Evolutionary conservation across 768 basidiomycete species (phyloP).

Genomic region (Tylopilus sp.): DNA sequence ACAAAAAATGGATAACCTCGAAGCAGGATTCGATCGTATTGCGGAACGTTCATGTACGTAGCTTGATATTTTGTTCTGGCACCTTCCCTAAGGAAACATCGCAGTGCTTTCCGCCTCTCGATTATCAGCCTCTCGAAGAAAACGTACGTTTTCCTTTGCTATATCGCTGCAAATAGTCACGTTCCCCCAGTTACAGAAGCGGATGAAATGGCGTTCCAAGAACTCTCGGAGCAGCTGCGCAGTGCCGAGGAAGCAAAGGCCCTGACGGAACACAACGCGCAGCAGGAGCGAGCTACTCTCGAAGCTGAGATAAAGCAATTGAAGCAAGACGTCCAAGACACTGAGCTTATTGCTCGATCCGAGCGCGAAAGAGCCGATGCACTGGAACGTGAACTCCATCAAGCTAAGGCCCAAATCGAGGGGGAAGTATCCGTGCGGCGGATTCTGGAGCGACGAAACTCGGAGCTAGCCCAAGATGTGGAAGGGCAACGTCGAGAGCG

Average conservation of each 20-base stretch:
- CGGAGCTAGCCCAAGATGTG: constrained; percentile 51
- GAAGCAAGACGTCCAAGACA: constrained; percentile 40
- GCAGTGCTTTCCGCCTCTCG: constrained; percentile 77
- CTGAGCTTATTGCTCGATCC: constrained; percentile 33
- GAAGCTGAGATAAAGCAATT: constrained; percentile 58
- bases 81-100: constrained; percentile 2
- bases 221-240: constrained; percentile 66
- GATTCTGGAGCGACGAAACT: constrained; percentile 62
- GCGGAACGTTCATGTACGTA: constrained; percentile 77
- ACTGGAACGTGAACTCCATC: constrained; percentile 63
- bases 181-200: constrained; percentile 56
- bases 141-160: constrained; percentile 49
- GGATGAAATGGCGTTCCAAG: constrained; percentile 73
- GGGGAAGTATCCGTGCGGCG: constrained; percentile 58
- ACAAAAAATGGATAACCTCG: constrained; percentile 73
- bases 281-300: constrained; percentile 54
- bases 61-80: background rate
- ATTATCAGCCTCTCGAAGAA: constrained; percentile 61
- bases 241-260: constrained; percentile 52
- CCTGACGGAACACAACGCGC: constrained; percentile 53
- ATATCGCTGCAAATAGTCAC: constrained; percentile 6
- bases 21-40: constrained; percentile 80
- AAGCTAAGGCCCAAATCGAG: constrained; percentile 60
- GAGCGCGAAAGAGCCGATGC: constrained; percentile 54
- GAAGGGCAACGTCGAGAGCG: constrained; percentile 54